Base-by-base conservation (phyloP, 805 yeast genomes). In the Yamadazyma phyllophila region DNA sequence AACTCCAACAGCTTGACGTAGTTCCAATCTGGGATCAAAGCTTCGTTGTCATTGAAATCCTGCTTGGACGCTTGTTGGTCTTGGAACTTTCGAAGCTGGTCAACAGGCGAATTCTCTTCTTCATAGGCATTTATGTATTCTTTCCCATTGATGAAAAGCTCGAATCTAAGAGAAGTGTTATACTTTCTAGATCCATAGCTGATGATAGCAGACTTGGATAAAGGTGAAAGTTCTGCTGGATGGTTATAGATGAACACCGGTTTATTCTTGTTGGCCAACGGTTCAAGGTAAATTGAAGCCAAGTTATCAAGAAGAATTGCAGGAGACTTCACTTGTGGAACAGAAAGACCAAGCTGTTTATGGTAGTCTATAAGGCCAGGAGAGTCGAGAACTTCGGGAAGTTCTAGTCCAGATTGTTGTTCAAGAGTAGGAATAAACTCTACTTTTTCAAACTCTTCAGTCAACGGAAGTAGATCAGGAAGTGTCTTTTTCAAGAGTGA, bases 81-180 rank as follows among this genome's bases (percentile, higher is more conserved):
- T 47, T 65, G 51, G 57, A 92, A 88, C 55, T 90, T 90, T 2
- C 48, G 52, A 4, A 65, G 57, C 62, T 94, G 99, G 26, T 69
- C 73, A 47, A 74, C 74, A 0, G 99, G 99, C 34, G 84, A 81
- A 63, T 94, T 94, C 59, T 94, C 98, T 64, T 94, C 99, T 55
- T 94, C 99, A 61, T 94, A 94, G 0, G 98, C 96, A 61, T 94
- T 94, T 20, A 85, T 86, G 50, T 82, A 83, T 63, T 94, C 99
- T 51, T 77, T 76, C 0, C 94, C 91, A 36, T 76, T 67, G 45
- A 94, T 82, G 58, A 88, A 90, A 39, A 94, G 63, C 66, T 94
- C 99, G 60, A 92, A 94, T 39, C 99, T 65, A 39, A 80, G 74
- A 0, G 96, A 83, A 3, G 76, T 59, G 8, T 67, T 71, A 45